phyloP scores from a whole-genome alignment of 2,329 filamentous ascomycete species.

The Exophiala oligosperma region DNA sequence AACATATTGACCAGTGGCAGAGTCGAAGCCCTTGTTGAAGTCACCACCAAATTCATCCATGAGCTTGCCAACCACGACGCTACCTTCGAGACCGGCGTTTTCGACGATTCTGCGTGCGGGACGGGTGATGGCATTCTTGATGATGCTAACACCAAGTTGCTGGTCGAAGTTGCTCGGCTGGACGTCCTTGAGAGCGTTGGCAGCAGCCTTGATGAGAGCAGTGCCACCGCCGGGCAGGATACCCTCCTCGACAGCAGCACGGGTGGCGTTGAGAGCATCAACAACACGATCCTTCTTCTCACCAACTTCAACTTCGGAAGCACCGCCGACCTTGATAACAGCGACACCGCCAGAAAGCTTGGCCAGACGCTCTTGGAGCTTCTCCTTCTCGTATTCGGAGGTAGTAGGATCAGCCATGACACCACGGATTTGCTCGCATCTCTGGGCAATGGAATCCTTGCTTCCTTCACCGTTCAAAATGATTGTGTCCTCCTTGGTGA shows the following conservation, averaged over 20 bases:
- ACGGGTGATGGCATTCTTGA: conserved; percentile 97
- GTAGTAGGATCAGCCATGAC: conserved; percentile 92
- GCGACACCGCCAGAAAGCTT: conserved; percentile 99
- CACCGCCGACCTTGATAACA: conserved; percentile 97
- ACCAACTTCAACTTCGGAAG: conserved; percentile 96
- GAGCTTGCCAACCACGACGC: conserved; percentile 96
- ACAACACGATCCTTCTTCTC: conserved; percentile 99
- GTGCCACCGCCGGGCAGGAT: conserved; percentile 98
- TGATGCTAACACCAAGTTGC: conserved; percentile 94
- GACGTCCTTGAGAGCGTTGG: conserved; percentile 78
- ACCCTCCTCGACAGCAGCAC: conserved; percentile 97
- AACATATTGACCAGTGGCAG: conserved; percentile 93
- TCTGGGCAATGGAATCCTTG: conserved; percentile 91
- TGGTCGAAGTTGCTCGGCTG: conserved; percentile 98
- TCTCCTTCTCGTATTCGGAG: conserved; percentile 99
- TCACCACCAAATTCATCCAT: conserved; percentile 87
- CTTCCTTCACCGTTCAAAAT: conserved; percentile 93
- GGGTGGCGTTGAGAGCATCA: conserved; percentile 95
- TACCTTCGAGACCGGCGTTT: conserved; percentile 94
- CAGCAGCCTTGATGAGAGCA: conserved; percentile 93
- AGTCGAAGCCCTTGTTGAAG: conserved; percentile 99
- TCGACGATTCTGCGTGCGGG: conserved; percentile 94
- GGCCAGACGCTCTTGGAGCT: conserved; percentile 98
- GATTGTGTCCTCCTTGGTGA: conserved; percentile 99
- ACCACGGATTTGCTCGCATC: conserved; percentile 98